Evolutionary conservation across 1,139 yeast species (phyloP).

Genomic region (Lodderomyces jiufengensis): DNA sequence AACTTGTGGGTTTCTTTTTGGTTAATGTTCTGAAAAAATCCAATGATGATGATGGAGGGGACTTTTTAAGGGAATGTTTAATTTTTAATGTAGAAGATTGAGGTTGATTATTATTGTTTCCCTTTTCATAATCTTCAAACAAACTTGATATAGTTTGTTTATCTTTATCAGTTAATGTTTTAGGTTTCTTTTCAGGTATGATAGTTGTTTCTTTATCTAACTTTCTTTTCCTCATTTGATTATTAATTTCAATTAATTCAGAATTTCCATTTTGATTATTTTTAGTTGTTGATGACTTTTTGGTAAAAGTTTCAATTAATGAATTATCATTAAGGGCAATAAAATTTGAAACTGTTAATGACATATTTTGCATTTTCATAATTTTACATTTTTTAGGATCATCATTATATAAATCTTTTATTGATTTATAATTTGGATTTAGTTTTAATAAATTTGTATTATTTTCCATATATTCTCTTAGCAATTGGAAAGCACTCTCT

Average conservation of each 20-base stretch:
- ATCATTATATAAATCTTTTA: constrained; percentile 27
- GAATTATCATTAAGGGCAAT: constrained; percentile 38
- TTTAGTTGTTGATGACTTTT: too few species aligned
- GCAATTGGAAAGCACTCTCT: constrained; percentile 27
- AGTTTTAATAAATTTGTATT: constrained; percentile 22
- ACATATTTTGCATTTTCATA: constrained; percentile 48
- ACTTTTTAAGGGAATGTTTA: too few species aligned
- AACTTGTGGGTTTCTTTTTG: constrained; percentile 8
- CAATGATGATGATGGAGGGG: constrained; percentile 1
- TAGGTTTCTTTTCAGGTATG: constrained; percentile 3
- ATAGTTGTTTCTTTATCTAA: constrained; percentile 1
- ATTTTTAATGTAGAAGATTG: background rate
- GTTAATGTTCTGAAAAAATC: constrained; percentile 23
- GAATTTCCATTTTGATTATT: constrained; percentile 15
- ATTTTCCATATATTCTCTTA: constrained; percentile 29
- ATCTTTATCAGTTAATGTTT: constrained; percentile 11
- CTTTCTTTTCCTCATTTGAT: constrained; percentile 2
- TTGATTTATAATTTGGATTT: constrained; percentile 30
- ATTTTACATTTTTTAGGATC: constrained; percentile 28
- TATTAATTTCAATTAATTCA: constrained; percentile 22
- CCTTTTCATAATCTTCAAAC: constrained; percentile 9
- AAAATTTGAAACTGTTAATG: constrained; percentile 53
- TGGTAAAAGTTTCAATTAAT: constrained; percentile 50
- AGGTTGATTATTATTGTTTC: background rate
- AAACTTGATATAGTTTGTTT: constrained; percentile 16